Base-by-base conservation (phyloP, 192 early-diverging fungal species). In the Chytriomyces sp. region DNA sequence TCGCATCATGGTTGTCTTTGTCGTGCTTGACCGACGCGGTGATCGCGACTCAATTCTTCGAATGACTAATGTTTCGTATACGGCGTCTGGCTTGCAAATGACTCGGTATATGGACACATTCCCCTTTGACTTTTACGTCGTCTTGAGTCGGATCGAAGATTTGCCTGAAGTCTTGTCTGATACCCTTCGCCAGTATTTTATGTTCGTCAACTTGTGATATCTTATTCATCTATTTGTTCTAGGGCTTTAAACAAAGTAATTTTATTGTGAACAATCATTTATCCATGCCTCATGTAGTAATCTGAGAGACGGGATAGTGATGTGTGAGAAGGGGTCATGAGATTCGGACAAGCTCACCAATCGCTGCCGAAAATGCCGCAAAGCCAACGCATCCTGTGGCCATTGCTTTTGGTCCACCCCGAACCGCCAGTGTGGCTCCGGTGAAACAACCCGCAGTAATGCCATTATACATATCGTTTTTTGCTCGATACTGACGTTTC, bases 41-140 rank as follows among this genome's bases (percentile, higher is more conserved):
- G 89, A 90, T 71, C 85, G 87, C 32, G 89, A 94, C 65, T 95
- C 94, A 7, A 96, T 99, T 73, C 80, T 94, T 70, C 89, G 93
- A 69, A 96, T 95, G 81, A 91, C 90, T 63, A 93, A 91, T 44
- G 94, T 96, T 54, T 88, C 87, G 36, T 98, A 93, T 81, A 88
- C 80, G 39, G 60, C 52, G 12, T 78, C 76, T 39, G 85, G 82
- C 49, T 76, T 96, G 71, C 73, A 89, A 72, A 88, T 94, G 81
- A 86, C 86, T 38, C 79, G 89, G 53, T 99, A 98, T 77, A 86
- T 99, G 68, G 93, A 96, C 53, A 93, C 92, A 10, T 99, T 99
- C 89, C 96, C 97, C 31, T 99, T 99, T 84, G 91, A 97, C 74
- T 97, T 96, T 82, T 99, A 94, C 75, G 89, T 98, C 49, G 89